Evolutionary conservation across 1,139 yeast genomes (phyloP).

Genomic region (Debaryomyces subglobosus): DNA sequence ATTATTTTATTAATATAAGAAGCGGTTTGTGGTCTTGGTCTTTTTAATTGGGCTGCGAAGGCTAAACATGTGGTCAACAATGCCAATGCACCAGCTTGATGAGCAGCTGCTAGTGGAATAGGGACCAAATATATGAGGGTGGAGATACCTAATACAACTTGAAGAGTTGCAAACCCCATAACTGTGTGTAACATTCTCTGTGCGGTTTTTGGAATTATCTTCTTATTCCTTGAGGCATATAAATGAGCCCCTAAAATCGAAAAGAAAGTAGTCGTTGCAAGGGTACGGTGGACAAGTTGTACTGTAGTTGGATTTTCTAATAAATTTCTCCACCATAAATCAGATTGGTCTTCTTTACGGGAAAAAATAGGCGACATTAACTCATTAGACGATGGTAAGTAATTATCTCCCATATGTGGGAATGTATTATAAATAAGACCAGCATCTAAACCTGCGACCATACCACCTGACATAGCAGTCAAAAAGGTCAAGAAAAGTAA

Average conservation of each 20-base stretch:
- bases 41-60: constrained; percentile 67
- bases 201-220: constrained; percentile 59
- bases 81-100: constrained; percentile 96
- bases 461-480: constrained; percentile 96
- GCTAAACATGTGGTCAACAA: constrained; percentile 78
- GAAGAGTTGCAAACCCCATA: constrained; percentile 82
- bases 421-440: constrained; percentile 94
- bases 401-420: constrained; percentile 92
- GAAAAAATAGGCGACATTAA: constrained; percentile 76
- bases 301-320: constrained; percentile 97
- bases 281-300: constrained; percentile 84
- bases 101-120: constrained; percentile 88
- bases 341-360: constrained; percentile 67
- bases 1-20: constrained; percentile 30
- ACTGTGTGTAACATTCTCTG: constrained; percentile 61
- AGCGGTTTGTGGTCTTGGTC: constrained; percentile 59
- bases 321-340: constrained; percentile 87
- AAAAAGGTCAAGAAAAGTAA: constrained; percentile 71
- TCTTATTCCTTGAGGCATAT: constrained; percentile 58
- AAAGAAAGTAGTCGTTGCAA: constrained; percentile 82
- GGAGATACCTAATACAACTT: constrained; percentile 82
- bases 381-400: constrained; percentile 73
- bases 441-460: constrained; percentile 98
- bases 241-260: constrained; percentile 69
- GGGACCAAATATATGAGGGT: constrained; percentile 91